Percentiles rank a stretch among this genome's conserved stretches.
Evolutionary conservation across 805 yeast species (phyloP).

Genomic region (Yamadazyma sp.): DNA sequence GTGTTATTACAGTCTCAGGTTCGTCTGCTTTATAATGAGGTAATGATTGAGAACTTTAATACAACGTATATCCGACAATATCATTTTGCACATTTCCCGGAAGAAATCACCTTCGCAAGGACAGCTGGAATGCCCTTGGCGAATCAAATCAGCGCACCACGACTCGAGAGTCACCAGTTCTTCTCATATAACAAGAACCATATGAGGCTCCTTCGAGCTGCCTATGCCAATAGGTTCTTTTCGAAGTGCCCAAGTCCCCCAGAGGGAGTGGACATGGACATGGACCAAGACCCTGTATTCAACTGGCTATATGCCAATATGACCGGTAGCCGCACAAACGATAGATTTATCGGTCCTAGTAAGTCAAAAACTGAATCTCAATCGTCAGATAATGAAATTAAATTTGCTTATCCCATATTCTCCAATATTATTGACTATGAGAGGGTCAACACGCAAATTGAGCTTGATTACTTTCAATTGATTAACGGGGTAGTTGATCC

Average conservation of each 20-base stretch:
- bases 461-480: conserved; percentile 9
- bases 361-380: neutral
- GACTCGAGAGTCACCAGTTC: conserved; percentile 2
- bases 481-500: conserved; percentile 1
- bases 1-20: conserved; percentile 1
- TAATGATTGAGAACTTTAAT: conserved; percentile 22
- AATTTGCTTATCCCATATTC: conserved; percentile 6
- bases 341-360: neutral
- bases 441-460: conserved; percentile 7
- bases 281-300: conserved; percentile 8
- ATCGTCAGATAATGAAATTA: no score
- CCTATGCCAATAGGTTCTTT: conserved; percentile 1
- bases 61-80: conserved; percentile 13
- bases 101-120: conserved; percentile 5
- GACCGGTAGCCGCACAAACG: neutral
- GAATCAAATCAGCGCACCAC: neutral
- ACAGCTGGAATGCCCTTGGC: conserved; percentile 4
- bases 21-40: conserved; percentile 19
- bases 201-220: neutral
- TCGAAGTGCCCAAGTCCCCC: neutral
- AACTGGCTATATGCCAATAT: conserved; percentile 5
- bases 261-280: neutral
- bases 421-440: conserved; percentile 7
- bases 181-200: conserved; percentile 7
- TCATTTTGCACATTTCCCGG: conserved; percentile 24